Evolutionary conservation across 129 eudicot genomes (phyloP).

Genomic region (Cynara cardunculus): DNA sequence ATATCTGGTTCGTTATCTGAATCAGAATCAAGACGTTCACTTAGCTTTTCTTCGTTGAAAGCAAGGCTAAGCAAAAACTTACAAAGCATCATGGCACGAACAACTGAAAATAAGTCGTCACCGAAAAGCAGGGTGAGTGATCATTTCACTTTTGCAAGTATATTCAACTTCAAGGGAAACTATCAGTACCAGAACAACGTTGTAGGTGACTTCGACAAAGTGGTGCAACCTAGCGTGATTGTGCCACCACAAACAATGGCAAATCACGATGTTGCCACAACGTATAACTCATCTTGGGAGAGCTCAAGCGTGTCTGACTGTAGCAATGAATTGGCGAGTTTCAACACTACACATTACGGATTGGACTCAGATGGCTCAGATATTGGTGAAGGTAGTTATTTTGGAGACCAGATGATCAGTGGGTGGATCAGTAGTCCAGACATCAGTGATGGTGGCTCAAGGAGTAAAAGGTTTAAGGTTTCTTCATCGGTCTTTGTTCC

Average conservation of each 20-base stretch:
- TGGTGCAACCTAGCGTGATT: conserved; percentile 73
- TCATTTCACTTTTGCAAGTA: conserved; percentile 78
- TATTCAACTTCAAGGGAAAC: conserved; percentile 52
- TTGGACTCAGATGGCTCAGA: conserved; percentile 64
- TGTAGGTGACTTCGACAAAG: conserved; percentile 45
- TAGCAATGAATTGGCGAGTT: conserved; percentile 51
- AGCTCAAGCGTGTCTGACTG: conserved; percentile 51
- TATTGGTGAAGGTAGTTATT: conserved; percentile 41
- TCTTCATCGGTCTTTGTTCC: conserved; percentile 76
- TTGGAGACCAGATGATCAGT: conserved; percentile 44
- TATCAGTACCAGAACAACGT: conserved; percentile 31
- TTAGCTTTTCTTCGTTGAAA: conserved; percentile 67
- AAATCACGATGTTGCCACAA: conserved; percentile 31
- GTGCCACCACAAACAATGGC: conserved; percentile 50
- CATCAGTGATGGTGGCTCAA: conserved; percentile 40
- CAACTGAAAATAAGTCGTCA: conserved; percentile 46
- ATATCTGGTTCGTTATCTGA: conserved; percentile 11
- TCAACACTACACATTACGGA: conserved; percentile 35
- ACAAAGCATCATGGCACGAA: conserved; percentile 66
- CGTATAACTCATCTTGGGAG: conserved; percentile 51
- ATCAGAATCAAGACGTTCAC: conserved; percentile 36
- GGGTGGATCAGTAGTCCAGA: conserved; percentile 76
- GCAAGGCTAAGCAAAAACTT: conserved; percentile 75
- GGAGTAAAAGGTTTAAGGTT: conserved; percentile 77
- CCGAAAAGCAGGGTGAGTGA: conserved; percentile 69